Base-by-base conservation (phyloP, 2,329 filamentous ascomycete species). In the Beauveria asiatica region DNA sequence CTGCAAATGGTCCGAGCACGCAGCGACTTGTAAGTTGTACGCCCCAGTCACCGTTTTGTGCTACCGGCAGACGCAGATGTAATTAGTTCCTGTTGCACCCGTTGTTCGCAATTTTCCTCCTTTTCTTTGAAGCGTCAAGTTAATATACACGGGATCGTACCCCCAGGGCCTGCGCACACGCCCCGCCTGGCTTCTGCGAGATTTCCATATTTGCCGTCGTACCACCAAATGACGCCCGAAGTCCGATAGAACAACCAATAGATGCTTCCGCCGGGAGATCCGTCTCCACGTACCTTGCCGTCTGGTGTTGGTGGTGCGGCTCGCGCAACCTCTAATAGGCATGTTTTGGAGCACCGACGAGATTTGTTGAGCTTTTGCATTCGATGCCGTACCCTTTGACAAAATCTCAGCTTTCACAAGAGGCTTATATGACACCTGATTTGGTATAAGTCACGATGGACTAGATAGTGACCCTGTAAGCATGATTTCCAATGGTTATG, bases 1-100 rank as follows among this genome's bases (percentile, higher is more conserved):
- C 55, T 50, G 55, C 16, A 19, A 44, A 33, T 42, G 46, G 46
- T 42, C 55, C 55, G 45, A 41, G 55, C 46, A 57, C 55, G 25
- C 42, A 16, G 13, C 30, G 17, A 41, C 23, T 9, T 45, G n/a
- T n/a, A n/a, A n/a, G n/a, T n/a, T n/a, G 23, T 55, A n/a, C 45
- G 33, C 17, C 10, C 21, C 55, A 42, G 33, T 33, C 55, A 49
- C 21, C 21, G 7, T 39, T 57, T 56, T 50, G 55, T 42, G 37
- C 11, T 27, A 42, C 21, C 33, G 41, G 53, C 23, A 50, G n/a
- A 37, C 30, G 19, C 42, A 44, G 42, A 21, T 19, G 6, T 25
- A 39, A 46, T 37, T 23, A 46, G 17, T 19, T 30, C 21, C 30
- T 30, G 17, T 30, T 44, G 23, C 33, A 16, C 30, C 16, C 13